Evolutionary conservation across 2,329 filamentous ascomycete genomes (phyloP), one percentile per base, ranked within the genome.

Genomic region (Sporothrix brunneoviolacea): DNA sequence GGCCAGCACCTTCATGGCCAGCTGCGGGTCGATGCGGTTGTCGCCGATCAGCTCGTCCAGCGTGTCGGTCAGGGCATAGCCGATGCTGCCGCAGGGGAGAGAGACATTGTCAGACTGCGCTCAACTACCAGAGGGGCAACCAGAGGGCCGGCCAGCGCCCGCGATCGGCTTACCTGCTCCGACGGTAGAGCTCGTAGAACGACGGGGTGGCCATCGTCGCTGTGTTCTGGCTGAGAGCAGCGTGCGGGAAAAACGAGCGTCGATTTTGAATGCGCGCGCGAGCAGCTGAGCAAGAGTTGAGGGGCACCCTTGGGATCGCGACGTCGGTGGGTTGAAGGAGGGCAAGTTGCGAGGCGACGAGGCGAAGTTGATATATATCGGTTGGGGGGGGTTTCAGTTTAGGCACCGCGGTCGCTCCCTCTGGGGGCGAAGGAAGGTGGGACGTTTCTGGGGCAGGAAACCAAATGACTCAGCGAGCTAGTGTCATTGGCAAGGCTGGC

Each of bases 41-140:
- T 91, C 86, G 65, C 88, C 91, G 70, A 98, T 97, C 59, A 98
- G 77, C 64, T 95, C 89, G 71, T 98, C 93, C 62, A 98, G 90
- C 50, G 91, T 95, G 71, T 98, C 94, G 49, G 91, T 96, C 62
- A 98, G 79, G 52, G 91, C 85, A 63, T 89, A 79, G 61, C 93
- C 93, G 73, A 98, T 89, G 71, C 93, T 98, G 54, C 27, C 16
- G 19, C n/a, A n/a, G n/a, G n/a, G n/a, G n/a, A n/a, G n/a, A n/a
- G n/a, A n/a, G n/a, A n/a, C n/a, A n/a, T n/a, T 18, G 48, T 51
- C 18, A 55, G 40, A 13, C 13, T 10, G 2, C 33, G 6, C 3
- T 18, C 39, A 16, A n/a, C n/a, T n/a, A n/a, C n/a, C n/a, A n/a
- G n/a, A n/a, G n/a, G n/a, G n/a, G n/a, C n/a, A n/a, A n/a, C n/a